These are phyloP conservation scores for Saturnispora saitoi DNA, from an alignment of 805 yeast species.

Conservation along the genomic window DNA sequence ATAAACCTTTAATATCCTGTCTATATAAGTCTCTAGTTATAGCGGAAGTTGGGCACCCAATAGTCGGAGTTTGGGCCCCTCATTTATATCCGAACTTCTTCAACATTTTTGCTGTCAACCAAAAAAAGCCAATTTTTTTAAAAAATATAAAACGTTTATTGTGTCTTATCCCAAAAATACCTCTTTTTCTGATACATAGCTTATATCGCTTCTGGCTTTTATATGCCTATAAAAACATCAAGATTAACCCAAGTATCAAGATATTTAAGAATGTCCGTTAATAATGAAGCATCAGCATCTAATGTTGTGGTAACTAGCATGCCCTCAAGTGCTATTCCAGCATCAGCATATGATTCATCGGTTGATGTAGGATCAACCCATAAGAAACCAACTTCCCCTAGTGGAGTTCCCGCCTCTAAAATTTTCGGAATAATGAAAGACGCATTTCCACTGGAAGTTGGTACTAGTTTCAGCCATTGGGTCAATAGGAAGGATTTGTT, in stretches of 20 bases:
- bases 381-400: slow-evolving; percentile 53
- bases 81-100: background rate
- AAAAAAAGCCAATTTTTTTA: background rate
- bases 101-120: background rate
- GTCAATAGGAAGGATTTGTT: slow-evolving; percentile 22
- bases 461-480: slow-evolving; percentile 49
- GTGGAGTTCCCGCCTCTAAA: slow-evolving; percentile 53
- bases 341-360: background rate
- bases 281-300: background rate
- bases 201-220: background rate
- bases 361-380: slow-evolving; percentile 21
- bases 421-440: slow-evolving; percentile 33
- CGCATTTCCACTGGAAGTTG: slow-evolving; percentile 49
- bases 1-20: background rate
- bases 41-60: background rate
- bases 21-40: background rate
- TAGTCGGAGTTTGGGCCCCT: background rate
- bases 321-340: background rate
- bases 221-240: background rate
- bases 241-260: background rate
- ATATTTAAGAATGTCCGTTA: background rate
- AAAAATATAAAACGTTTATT: background rate
- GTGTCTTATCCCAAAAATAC: background rate
- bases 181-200: background rate
- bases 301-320: background rate